Percentiles rank a stretch among this genome's conserved stretches.
Evolutionary conservation across 805 yeast genomes (phyloP).

Genomic region (Millerozyma miso): DNA sequence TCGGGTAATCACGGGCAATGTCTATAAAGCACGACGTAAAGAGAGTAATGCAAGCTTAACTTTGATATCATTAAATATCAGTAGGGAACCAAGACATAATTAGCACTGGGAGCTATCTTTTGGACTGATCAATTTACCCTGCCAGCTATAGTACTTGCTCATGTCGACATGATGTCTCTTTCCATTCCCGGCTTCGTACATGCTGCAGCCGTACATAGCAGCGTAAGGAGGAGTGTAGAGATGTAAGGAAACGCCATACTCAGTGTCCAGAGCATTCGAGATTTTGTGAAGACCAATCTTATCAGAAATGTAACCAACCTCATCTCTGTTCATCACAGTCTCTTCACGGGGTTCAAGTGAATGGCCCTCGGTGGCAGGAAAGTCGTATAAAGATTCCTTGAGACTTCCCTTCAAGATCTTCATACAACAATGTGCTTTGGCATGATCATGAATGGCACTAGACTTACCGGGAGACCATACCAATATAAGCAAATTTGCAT

Average conservation of each 20-base stretch:
- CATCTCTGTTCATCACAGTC: slow-evolving; percentile 30
- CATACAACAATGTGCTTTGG: slow-evolving; percentile 73
- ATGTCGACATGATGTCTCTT: slow-evolving; percentile 51
- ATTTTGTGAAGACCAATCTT: slow-evolving; percentile 63
- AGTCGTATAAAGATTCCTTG: slow-evolving; percentile 52
- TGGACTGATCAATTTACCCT: slow-evolving; percentile 41
- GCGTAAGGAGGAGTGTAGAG: slow-evolving; percentile 78
- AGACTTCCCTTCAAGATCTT: slow-evolving; percentile 59
- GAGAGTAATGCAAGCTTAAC: no score
- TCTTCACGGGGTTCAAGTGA: slow-evolving; percentile 21
- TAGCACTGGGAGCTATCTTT: slow-evolving; percentile 18
- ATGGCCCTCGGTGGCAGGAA: slow-evolving; percentile 35
- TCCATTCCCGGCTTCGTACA: slow-evolving; percentile 48
- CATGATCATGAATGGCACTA: slow-evolving; percentile 70
- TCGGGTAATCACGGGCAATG: no score
- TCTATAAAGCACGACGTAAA: no score
- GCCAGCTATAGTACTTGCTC: slow-evolving; percentile 59
- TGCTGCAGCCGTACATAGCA: slow-evolving; percentile 50
- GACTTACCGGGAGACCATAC: slow-evolving; percentile 70
- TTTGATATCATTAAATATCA: no score
- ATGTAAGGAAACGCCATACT: slow-evolving; percentile 59
- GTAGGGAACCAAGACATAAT: no score
- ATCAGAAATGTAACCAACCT: slow-evolving; percentile 65
- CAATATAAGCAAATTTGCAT: slow-evolving; percentile 62
- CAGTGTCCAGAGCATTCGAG: slow-evolving; percentile 40